These are phyloP conservation scores for Aspergillus sp. DNA, from an alignment of 2,329 filamentous ascomycete species.

Conservation along the genomic window DNA sequence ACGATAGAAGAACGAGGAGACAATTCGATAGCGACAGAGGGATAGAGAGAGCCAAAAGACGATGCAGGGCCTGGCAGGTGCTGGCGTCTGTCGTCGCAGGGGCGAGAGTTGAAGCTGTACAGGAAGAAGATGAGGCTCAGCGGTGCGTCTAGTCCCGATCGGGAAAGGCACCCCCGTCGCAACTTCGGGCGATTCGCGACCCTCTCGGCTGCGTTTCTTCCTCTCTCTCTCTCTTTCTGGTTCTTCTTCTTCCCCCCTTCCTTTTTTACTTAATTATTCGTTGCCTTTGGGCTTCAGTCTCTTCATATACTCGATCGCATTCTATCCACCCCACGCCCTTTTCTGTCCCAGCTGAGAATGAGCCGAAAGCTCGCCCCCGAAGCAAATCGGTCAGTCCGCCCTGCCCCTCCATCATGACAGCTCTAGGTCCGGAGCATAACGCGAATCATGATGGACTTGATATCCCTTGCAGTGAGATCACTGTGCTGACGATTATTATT, in stretches of 20 bases:
- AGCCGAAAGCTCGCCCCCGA: conserved; percentile 86
- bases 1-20: background rate
- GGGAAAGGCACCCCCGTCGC: conserved; percentile 13
- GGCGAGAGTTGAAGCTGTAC: background rate
- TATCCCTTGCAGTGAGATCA: background rate
- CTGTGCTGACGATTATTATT: background rate
- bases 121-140: conserved; percentile 12
- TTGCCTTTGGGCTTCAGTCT: conserved; percentile 7
- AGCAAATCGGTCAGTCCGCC: conserved; percentile 78
- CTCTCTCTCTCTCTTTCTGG: conserved; percentile 5
- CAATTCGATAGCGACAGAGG: background rate
- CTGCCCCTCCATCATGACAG: conserved; percentile 18
- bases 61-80: background rate
- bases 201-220: conserved; percentile 11
- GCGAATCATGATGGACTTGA: background rate
- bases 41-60: background rate
- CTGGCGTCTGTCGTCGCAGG: too few relatives aligned
- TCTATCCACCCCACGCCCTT: background rate
- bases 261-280: conserved; percentile 1
- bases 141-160: conserved; percentile 11
- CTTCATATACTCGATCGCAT: conserved; percentile 13
- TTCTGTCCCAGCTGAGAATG: conserved; percentile 28
- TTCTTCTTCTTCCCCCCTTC: conserved; percentile 1
- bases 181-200: conserved; percentile 21
- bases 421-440: background rate